phyloP scores from a whole-genome alignment of 176 grass and related monocot species.

The Metroxylon sagu region DNA sequence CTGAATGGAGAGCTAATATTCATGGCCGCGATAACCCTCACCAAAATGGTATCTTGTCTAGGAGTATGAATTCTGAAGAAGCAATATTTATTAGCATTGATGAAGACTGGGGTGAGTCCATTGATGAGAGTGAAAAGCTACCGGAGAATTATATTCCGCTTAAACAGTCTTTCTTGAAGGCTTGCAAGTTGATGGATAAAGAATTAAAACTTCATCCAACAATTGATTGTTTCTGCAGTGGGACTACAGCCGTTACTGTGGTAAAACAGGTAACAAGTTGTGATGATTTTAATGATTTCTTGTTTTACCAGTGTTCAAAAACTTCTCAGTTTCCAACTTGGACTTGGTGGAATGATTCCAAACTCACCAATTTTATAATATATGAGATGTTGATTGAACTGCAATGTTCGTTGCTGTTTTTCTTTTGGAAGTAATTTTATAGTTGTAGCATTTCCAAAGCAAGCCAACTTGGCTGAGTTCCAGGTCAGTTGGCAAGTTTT shows the following conservation, averaged over 20 bases:
- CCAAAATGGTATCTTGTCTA: slow-evolving; percentile 52
- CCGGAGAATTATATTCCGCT: slow-evolving; percentile 86
- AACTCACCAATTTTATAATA: neutral
- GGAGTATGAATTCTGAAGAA: slow-evolving; percentile 75
- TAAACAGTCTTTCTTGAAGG: slow-evolving; percentile 81
- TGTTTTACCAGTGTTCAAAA: slow-evolving; percentile 12
- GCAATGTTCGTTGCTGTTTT: too few species aligned
- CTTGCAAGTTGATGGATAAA: slow-evolving; percentile 95
- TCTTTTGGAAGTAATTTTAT: too few species aligned
- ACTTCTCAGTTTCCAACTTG: neutral
- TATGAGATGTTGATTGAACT: too few species aligned
- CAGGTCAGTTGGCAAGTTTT: slow-evolving; percentile 1
- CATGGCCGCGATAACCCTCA: slow-evolving; percentile 37
- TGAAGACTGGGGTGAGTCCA: slow-evolving; percentile 65
- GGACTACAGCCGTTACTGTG: slow-evolving; percentile 82
- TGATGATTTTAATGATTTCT: neutral
- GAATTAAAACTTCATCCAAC: slow-evolving; percentile 75
- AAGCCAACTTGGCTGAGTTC: too few species aligned
- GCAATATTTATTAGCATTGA: slow-evolving; percentile 35
- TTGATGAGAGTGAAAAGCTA: slow-evolving; percentile 44
- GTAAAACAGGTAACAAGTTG: slow-evolving; percentile 68
- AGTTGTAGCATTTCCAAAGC: too few species aligned
- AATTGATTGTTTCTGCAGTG: slow-evolving; percentile 98
- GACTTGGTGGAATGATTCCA: neutral
- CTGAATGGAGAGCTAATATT: slow-evolving; percentile 49